A percentile compares a stretch with the other conserved stretches of the same genome.
Evolutionary conservation across 768 basidiomycete species (phyloP).

Genomic region (Coprinellus micaceus): DNA sequence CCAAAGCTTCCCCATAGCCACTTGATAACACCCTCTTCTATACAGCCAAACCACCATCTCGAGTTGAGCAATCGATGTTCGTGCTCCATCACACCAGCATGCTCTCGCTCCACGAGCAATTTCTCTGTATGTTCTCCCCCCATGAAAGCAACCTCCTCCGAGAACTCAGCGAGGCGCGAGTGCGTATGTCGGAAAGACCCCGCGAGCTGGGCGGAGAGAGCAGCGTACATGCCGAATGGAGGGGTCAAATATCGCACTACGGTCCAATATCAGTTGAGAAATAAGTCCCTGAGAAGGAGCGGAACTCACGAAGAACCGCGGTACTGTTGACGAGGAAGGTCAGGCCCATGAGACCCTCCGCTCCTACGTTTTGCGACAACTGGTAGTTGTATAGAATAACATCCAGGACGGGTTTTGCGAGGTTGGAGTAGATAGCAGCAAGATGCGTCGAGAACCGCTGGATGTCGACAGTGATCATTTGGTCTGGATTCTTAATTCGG

Average conservation of each 20-base stretch:
- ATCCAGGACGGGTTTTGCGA: constrained; percentile 91
- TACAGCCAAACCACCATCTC: constrained; percentile 86
- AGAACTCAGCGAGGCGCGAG: constrained; percentile 83
- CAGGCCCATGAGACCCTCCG: constrained; percentile 82
- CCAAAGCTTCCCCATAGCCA: constrained; percentile 97
- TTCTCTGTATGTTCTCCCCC: constrained; percentile 89
- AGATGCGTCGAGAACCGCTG: constrained; percentile 88
- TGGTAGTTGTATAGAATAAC: constrained; percentile 96
- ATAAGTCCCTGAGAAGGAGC: background rate
- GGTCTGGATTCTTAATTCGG: constrained; percentile 92
- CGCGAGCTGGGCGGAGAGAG: constrained; percentile 81
- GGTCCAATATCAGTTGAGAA: background rate
- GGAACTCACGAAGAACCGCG: constrained; percentile 69
- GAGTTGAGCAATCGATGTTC: constrained; percentile 76
- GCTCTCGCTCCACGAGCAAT: constrained; percentile 84
- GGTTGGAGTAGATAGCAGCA: constrained; percentile 89
- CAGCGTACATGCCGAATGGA: constrained; percentile 87
- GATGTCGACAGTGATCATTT: constrained; percentile 97
- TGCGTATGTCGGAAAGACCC: constrained; percentile 90
- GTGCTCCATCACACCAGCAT: constrained; percentile 80
- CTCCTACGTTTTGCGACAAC: constrained; percentile 89
- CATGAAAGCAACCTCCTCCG: constrained; percentile 87
- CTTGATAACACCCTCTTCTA: constrained; percentile 95
- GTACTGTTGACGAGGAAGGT: constrained; percentile 83
- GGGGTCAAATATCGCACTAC: constrained; percentile 89